Percentiles rank a stretch among this genome's conserved stretches.
phyloP scores from a whole-genome alignment of 1,139 yeast species.

The Kodamaea ohmeri region DNA sequence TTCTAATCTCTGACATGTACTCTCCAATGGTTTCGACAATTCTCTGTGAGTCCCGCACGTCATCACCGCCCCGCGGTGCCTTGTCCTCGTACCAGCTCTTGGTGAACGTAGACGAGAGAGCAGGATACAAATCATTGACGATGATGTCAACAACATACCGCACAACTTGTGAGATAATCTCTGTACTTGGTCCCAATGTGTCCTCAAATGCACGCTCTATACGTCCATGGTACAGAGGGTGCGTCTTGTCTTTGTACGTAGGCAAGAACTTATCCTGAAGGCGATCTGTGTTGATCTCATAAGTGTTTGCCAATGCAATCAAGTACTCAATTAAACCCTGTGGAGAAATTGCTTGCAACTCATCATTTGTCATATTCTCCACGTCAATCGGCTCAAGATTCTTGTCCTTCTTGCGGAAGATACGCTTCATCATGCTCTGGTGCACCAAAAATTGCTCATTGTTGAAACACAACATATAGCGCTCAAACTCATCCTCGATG shows the following conservation, averaged over 20 bases:
- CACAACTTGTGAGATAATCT: constrained; percentile 68
- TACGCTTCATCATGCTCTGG: constrained; percentile 43
- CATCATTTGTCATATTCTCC: constrained; percentile 45
- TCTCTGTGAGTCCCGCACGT: constrained; percentile 48
- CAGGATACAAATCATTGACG: constrained; percentile 60
- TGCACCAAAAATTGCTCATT: constrained; percentile 40
- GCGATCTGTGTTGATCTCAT: constrained; percentile 82
- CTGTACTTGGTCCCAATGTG: constrained; percentile 73
- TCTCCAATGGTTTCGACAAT: constrained; percentile 74
- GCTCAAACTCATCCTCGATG: constrained; percentile 56
- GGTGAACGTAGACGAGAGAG: constrained; percentile 40
- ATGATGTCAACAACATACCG: constrained; percentile 64
- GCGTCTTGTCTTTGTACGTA: constrained; percentile 63
- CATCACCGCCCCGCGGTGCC: constrained; percentile 26
- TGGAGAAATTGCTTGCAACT: constrained; percentile 54
- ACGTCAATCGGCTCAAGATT: constrained; percentile 23
- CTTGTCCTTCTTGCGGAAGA: constrained; percentile 39
- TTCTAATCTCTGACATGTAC: constrained; percentile 63
- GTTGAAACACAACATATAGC: constrained; percentile 43
- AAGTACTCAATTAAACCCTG: constrained; percentile 82
- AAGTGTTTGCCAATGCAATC: constrained; percentile 77
- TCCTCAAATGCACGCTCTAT: constrained; percentile 59
- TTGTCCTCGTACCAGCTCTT: constrained; percentile 48
- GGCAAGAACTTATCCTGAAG: constrained; percentile 73
- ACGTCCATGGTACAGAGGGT: constrained; percentile 56